Conservation (phyloP, 2,329 filamentous ascomycete species). For the Emydomyces testavorans region DNA sequence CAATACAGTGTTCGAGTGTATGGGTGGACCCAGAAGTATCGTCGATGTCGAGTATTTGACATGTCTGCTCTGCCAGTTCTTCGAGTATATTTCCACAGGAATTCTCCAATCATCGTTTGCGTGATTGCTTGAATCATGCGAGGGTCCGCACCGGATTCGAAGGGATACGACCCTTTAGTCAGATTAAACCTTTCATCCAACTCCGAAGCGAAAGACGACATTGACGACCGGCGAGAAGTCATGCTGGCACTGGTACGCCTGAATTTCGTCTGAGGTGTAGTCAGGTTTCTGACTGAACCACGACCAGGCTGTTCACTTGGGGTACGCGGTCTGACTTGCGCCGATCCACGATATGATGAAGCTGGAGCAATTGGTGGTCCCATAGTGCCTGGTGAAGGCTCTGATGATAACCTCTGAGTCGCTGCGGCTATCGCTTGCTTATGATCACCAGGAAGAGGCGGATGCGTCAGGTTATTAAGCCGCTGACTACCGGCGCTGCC, state of each 20-base stretch:
- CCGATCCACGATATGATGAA: conserved; percentile 51
- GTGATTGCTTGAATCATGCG: conserved; percentile 99
- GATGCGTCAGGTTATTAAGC: conserved; percentile 42
- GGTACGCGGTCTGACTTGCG: conserved; percentile 47
- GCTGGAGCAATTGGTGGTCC: conserved; percentile 75
- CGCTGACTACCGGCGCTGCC: conserved; percentile 60
- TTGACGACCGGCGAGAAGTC: conserved; percentile 61
- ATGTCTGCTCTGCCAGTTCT: conserved; percentile 81
- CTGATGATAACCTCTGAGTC: conserved; percentile 45
- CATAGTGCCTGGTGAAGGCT: conserved; percentile 47
- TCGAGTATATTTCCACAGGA: conserved; percentile 97
- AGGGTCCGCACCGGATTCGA: conserved; percentile 69
- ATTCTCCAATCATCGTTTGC: conserved; percentile 98
- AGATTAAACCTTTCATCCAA: conserved; percentile 84
- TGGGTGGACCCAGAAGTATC: conserved; percentile 98
- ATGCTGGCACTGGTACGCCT: conserved; percentile 34
- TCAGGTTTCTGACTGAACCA: conserved; percentile 40
- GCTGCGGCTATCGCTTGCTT: conserved; percentile 74
- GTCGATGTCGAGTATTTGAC: conserved; percentile 73
- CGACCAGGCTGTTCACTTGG: conserved; percentile 44
- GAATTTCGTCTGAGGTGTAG: conserved; percentile 44
- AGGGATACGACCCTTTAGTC: conserved; percentile 45
- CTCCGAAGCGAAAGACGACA: conserved; percentile 92
- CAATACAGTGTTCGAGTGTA: conserved; percentile 95
- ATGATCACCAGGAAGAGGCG: conserved; percentile 72